These are phyloP conservation scores for Fusarium hainanense DNA, from an alignment of 2,329 filamentous ascomycete genomes.

Conservation along the genomic window DNA sequence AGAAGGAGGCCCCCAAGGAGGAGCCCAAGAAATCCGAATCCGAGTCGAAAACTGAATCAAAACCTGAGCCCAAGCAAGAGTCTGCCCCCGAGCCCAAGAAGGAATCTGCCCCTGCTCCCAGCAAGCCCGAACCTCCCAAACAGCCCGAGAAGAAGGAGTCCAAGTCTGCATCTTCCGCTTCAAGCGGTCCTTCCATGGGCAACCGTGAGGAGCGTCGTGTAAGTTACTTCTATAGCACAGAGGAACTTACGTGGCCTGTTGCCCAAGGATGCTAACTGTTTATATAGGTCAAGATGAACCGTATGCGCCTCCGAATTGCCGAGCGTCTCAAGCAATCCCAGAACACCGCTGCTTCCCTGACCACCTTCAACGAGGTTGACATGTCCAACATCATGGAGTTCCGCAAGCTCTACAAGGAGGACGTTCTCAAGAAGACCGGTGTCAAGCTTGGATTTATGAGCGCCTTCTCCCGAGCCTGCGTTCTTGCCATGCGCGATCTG, in stretches of 20 bases:
- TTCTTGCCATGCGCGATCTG: conserved; percentile 94
- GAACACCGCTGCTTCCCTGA: conserved; percentile 96
- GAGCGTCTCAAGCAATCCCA: conserved; percentile 99
- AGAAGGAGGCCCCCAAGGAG: conserved; percentile 51
- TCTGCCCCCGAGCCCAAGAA: conserved; percentile 51
- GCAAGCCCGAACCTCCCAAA: conserved; percentile 40
- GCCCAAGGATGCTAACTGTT: conserved; percentile 9
- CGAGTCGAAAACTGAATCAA: conserved; percentile 52
- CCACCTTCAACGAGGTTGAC: conserved; percentile 99
- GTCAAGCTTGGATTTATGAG: conserved; percentile 99
- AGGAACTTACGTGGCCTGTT: neutral
- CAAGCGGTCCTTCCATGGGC: conserved; percentile 62
- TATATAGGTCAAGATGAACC: conserved; percentile 96
- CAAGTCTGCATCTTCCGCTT: conserved; percentile 35
- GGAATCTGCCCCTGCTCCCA: conserved; percentile 43
- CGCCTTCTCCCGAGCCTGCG: conserved; percentile 89
- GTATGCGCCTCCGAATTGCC: conserved; percentile 96
- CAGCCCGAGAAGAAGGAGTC: conserved; percentile 46
- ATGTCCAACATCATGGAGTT: conserved; percentile 99
- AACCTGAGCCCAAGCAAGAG: conserved; percentile 50
- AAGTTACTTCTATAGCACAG: conserved; percentile 52
- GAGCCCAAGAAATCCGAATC: conserved; percentile 46
- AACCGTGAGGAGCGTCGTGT: conserved; percentile 89
- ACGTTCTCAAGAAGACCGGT: conserved; percentile 93
- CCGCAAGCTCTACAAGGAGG: conserved; percentile 96